Conservation (phyloP, 768 basidiomycete species). For the Tephrocybe sp. region DNA sequence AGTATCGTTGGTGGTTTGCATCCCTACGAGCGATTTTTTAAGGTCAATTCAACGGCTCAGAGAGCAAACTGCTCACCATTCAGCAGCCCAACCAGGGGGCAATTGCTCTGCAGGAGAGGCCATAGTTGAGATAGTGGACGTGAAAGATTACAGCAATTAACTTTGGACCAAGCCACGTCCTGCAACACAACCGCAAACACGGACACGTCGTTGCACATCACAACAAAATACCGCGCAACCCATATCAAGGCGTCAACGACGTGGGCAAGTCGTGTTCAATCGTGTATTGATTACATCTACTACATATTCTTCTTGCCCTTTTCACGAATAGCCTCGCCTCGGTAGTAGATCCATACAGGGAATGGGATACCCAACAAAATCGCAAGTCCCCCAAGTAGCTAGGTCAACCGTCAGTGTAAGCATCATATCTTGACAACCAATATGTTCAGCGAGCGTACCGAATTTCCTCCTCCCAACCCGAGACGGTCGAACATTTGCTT, state of each 20-base stretch:
- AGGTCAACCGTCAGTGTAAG: too few relatives aligned
- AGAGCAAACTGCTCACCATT: slow-evolving; percentile 60
- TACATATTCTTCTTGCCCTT: slow-evolving; percentile 28
- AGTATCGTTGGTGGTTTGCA: slow-evolving; percentile 70
- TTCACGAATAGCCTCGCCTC: slow-evolving; percentile 56
- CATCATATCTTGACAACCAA: too few relatives aligned
- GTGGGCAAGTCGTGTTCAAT: too few relatives aligned
- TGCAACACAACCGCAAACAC: slow-evolving; percentile 24
- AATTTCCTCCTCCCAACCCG: slow-evolving; percentile 66
- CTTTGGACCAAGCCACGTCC: slow-evolving; percentile 28
- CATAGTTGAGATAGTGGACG: slow-evolving; percentile 31
- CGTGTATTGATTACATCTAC: neutral
- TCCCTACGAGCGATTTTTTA: slow-evolving; percentile 59
- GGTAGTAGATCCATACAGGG: slow-evolving; percentile 68
- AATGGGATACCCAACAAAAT: slow-evolving; percentile 67
- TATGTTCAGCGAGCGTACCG: slow-evolving; percentile 24
- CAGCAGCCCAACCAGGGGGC: slow-evolving; percentile 89
- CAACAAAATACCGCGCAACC: slow-evolving; percentile 3
- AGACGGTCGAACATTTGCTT: slow-evolving; percentile 60
- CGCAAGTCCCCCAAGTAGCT: slow-evolving; percentile 45
- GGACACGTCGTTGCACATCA: slow-evolving; percentile 26
- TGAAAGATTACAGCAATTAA: slow-evolving; percentile 14
- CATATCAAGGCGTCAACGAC: neutral
- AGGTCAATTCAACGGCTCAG: slow-evolving; percentile 7
- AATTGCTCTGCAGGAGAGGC: slow-evolving; percentile 61